Evolutionary conservation across 2,329 filamentous ascomycete genomes (phyloP).

Genomic region (Uncinocarpus reesii): DNA sequence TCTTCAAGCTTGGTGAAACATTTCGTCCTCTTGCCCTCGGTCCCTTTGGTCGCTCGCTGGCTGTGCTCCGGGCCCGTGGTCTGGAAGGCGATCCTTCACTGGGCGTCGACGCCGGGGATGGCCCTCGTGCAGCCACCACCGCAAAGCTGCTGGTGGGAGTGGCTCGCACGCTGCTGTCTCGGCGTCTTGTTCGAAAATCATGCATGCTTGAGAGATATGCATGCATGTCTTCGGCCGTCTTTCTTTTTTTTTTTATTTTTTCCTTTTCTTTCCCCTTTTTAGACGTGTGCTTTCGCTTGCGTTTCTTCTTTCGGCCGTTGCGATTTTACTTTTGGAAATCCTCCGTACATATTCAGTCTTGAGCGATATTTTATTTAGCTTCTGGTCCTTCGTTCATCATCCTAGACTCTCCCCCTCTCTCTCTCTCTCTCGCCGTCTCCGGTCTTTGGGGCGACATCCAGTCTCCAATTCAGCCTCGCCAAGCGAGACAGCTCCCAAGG

Average conservation of each 20-base stretch:
- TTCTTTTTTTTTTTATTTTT: background rate
- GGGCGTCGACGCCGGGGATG: background rate
- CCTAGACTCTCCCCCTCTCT: background rate
- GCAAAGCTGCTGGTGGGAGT: background rate
- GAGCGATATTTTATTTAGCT: background rate
- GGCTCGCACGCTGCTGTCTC: background rate
- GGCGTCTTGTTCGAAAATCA: background rate
- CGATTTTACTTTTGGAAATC: background rate
- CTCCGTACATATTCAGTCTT: background rate
- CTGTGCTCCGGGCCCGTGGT: background rate
- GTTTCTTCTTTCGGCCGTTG: background rate
- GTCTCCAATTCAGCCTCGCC: slow-evolving; percentile 10
- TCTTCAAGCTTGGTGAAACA: background rate
- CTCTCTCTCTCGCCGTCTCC: background rate
- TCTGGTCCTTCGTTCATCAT: background rate
- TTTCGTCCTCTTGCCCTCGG: no score
- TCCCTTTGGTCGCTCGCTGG: background rate
- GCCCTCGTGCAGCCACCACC: background rate
- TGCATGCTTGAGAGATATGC: no score
- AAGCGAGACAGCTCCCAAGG: slow-evolving; percentile 8
- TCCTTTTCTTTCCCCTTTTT: background rate
- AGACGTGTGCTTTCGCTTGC: background rate
- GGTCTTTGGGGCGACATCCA: background rate
- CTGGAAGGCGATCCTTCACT: background rate
- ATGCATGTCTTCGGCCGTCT: slow-evolving; percentile 6